Base-by-base conservation (phyloP, 2,329 filamentous ascomycete genomes). In the Colletotrichum plurivorum region DNA sequence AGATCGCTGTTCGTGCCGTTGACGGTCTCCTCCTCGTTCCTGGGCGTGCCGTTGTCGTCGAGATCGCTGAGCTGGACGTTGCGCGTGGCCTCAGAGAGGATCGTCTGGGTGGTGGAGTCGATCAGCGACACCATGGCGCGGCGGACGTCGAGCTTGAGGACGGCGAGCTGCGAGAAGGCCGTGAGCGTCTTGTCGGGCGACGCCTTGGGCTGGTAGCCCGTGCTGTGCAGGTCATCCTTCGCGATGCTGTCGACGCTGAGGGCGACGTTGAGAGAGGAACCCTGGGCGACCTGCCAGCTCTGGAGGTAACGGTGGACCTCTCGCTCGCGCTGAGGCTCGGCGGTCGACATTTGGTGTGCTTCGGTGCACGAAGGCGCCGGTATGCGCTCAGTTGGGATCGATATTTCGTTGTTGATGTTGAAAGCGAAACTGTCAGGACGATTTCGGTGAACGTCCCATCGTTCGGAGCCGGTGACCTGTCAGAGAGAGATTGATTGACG, bases 81-180 rank as follows among this genome's bases (percentile, higher is more conserved):
- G 53, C 79, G 80, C 1, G 86, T 87, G 9, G 83, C 83, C 72
- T 88, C 86, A 45, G 85, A 85, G 49, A 88, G 79, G 56, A 88
- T 82, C 63, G 84, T 86, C 75, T 88, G 84, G 12, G 77, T 79
- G 3, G 78, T 76, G 5, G 76, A 75, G 69, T 84, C 84, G 59
- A 87, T 82, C 18, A 88, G 76, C 57, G 84, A 84, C 22, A 88
- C 81, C 76, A 88, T 82, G 49, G 80, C 81, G 45, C 86, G 81
- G 69, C 84, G 82, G 31, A 81, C 81, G 16, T 81, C 78, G 48
- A 87, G 77, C 1, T 85, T 79, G 63, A 88, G 79, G 10, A 85
- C 79, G 36, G 82, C 83, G 25, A 89, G 78, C 74, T 89, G 87
- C 5, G 85, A 84, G 64, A 85, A 83, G 4, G 83, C 81, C 0